These are phyloP conservation scores for Apiotrichum akiyoshidainum DNA, from an alignment of 1,284 basidiomycete species.

Conservation along the genomic window DNA sequence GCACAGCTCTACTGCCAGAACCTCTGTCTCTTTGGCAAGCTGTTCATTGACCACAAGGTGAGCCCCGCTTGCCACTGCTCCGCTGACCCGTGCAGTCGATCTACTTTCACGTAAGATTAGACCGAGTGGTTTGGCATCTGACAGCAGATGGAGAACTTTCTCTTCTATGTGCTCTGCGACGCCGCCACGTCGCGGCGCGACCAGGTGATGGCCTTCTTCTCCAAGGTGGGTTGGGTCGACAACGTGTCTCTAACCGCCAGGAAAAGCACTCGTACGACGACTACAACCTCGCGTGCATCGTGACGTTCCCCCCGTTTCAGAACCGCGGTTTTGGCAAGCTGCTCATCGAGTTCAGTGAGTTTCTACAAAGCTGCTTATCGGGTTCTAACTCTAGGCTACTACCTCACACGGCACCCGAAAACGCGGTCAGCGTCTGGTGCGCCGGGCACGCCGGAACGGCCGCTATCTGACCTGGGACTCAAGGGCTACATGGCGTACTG, in stretches of 20 bases:
- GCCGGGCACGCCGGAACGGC: constrained; percentile 89
- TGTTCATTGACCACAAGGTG: constrained; percentile 95
- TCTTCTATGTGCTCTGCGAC: constrained; percentile 92
- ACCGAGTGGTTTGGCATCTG: not conserved
- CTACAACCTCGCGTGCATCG: constrained; percentile 95
- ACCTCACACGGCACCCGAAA: constrained; percentile 64
- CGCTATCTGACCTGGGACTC: constrained; percentile 86
- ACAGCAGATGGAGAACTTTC: constrained; percentile 54
- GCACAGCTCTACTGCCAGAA: constrained; percentile 94
- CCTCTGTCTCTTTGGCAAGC: constrained; percentile 89
- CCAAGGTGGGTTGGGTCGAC: constrained; percentile 62
- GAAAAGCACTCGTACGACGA: constrained; percentile 95
- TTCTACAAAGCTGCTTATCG: constrained; percentile 93
- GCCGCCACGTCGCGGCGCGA: constrained; percentile 68
- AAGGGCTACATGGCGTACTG: constrained; percentile 90
- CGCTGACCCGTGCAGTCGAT: constrained; percentile 59
- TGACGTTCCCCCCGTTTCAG: constrained; percentile 91
- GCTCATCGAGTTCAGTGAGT: constrained; percentile 93
- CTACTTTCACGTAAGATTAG: constrained; percentile 69
- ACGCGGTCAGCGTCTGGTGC: constrained; percentile 57
- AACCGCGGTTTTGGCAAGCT: constrained; percentile 87
- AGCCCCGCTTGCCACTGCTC: constrained; percentile 4
- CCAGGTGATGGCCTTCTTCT: constrained; percentile 90
- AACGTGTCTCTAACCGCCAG: constrained; percentile 50
- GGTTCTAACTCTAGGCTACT: constrained; percentile 84